Evolutionary conservation across 768 basidiomycete genomes (phyloP).

Genomic region (Boletus pseudopeckii): DNA sequence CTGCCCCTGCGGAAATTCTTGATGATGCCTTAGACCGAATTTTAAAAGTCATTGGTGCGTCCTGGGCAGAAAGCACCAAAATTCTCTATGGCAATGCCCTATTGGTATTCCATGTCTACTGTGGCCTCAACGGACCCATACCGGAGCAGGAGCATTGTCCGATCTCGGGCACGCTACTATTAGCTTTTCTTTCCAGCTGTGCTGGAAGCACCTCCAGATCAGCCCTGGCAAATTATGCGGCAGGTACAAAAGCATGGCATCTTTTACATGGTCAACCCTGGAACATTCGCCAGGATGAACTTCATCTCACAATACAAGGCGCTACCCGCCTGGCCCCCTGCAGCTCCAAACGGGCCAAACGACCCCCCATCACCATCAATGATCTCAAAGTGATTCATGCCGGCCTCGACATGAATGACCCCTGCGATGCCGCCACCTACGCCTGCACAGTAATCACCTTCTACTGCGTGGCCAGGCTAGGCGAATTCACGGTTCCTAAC

Average conservation of each 20-base stretch:
- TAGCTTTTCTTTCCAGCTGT: not conserved
- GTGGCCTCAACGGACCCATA: not conserved
- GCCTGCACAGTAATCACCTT: not conserved
- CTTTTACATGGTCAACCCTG: not conserved
- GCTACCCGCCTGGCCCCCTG: not conserved
- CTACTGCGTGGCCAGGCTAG: not conserved
- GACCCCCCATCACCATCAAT: not conserved
- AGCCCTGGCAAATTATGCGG: not conserved
- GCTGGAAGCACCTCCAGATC: not conserved
- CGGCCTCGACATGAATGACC: not conserved
- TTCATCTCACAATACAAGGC: not conserved
- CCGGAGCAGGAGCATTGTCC: not conserved
- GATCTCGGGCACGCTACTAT: not conserved
- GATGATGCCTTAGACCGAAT: not conserved
- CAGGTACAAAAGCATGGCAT: not conserved
- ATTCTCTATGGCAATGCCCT: not conserved
- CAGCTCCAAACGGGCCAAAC: not conserved
- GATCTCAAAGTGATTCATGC: not conserved
- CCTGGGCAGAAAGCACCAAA: not conserved
- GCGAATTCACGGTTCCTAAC: not conserved
- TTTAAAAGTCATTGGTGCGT: not conserved
- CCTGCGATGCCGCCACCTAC: not conserved
- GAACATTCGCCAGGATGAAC: not conserved
- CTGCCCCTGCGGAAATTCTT: rapidly evolving
- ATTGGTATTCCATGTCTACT: not conserved